Percentiles rank a stretch among this genome's conserved stretches.
Evolutionary conservation across 768 basidiomycete genomes (phyloP).

Genomic region (Tulasnella sp.): DNA sequence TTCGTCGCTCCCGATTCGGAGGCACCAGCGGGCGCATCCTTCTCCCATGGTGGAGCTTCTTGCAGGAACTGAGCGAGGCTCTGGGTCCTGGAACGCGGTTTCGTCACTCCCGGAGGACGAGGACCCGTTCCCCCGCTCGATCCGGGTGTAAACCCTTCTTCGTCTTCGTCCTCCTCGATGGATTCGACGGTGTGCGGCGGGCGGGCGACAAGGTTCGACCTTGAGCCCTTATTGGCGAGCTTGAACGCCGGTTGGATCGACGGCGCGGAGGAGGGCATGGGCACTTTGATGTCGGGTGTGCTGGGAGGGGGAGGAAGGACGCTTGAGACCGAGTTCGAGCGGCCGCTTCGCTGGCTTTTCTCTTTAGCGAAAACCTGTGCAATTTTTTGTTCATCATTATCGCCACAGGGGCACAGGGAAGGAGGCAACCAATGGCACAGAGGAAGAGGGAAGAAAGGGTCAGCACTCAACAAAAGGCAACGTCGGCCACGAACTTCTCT

Average conservation of each 20-base stretch:
- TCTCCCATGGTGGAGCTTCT: constrained; percentile 3
- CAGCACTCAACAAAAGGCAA: background rate
- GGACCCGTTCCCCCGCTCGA: background rate
- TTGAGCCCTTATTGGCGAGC: constrained; percentile 1
- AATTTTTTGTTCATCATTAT: background rate
- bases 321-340: background rate
- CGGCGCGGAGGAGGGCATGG: background rate
- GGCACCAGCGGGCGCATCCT: background rate
- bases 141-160: background rate
- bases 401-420: too few species aligned
- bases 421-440: background rate
- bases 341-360: constrained; percentile 7
- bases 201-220: constrained; percentile 1
- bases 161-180: constrained; percentile 11
- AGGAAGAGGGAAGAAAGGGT: background rate
- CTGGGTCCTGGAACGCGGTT: constrained; percentile 2
- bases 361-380: constrained; percentile 15
- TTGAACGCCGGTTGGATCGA: constrained; percentile 8
- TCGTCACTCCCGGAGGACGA: background rate
- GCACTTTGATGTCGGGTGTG: background rate
- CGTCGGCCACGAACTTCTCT: background rate
- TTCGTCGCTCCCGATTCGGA: background rate
- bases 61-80: constrained; percentile 7
- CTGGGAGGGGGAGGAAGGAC: background rate
- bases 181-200: constrained; percentile 3